Evolutionary conservation across 2,329 filamentous ascomycete genomes (phyloP).

Genomic region (Colletotrichum liriopes): DNA sequence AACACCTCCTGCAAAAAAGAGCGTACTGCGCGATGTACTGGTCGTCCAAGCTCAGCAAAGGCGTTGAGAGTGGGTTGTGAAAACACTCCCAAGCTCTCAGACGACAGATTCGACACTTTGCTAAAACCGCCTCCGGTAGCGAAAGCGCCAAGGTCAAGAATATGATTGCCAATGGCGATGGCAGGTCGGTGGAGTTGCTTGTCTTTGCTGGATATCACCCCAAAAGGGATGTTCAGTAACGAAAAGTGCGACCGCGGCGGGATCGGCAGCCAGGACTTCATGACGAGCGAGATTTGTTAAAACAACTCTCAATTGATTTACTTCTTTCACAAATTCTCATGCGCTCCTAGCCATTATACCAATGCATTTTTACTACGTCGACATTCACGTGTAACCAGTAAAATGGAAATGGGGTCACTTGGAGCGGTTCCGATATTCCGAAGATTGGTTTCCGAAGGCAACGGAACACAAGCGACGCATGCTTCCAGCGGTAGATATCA

Average conservation of each 20-base stretch:
- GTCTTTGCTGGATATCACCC: slow-evolving; percentile 75
- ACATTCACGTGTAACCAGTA: background rate
- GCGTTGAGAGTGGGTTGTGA: slow-evolving; percentile 74
- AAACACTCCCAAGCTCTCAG: slow-evolving; percentile 38
- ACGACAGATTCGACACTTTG: background rate
- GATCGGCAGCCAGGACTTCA: slow-evolving; percentile 42
- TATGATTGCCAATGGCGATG: slow-evolving; percentile 77
- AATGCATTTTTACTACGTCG: background rate
- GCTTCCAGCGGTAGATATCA: background rate
- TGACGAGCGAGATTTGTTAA: background rate
- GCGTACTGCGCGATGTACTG: slow-evolving; percentile 77
- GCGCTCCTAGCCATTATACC: background rate
- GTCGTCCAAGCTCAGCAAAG: slow-evolving; percentile 78
- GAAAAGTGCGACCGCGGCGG: slow-evolving; percentile 66
- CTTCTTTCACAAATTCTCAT: background rate
- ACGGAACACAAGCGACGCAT: background rate
- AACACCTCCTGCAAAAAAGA: slow-evolving; percentile 73
- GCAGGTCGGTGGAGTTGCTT: slow-evolving; percentile 72
- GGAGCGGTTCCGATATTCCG: slow-evolving; percentile 24
- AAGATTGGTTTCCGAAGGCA: slow-evolving; percentile 8
- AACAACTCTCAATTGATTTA: too few relatives aligned
- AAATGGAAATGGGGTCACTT: background rate
- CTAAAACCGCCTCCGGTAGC: slow-evolving; percentile 40
- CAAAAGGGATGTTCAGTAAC: slow-evolving; percentile 82
- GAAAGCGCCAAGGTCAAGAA: slow-evolving; percentile 69